Evolutionary conservation across 2,329 filamentous ascomycete species (phyloP), one percentile per base, ranked within the genome.

Genomic region (Helminthosporium solani): DNA sequence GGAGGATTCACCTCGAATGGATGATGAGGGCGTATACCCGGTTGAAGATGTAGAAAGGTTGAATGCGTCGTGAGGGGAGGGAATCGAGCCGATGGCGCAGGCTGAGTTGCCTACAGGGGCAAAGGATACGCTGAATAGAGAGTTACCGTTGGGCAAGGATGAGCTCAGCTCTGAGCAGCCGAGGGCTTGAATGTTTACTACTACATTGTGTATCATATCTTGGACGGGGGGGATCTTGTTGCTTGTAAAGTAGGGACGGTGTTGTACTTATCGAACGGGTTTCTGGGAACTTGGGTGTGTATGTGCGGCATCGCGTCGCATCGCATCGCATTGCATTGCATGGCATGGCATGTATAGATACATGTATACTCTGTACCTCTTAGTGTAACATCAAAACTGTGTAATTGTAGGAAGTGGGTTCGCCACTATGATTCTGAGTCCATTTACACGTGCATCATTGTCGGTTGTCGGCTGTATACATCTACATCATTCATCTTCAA

Each of bases 21-120:
- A 60, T 27, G 56, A 63, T 31, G 40, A 44, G 2, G 50, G 50
- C 15, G 45, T 52, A 36, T 57, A 60, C 31, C 53, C 54, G 9
- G 38, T 33, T 2, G 54, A 59, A 2, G 57, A 61, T n/a, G 25
- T 50, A 3, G 49, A 45, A 7, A 33, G 47, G 25, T 20, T 47
- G 6, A 40, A 46, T 3, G 20, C 35, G 19, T 28, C 49, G 1
- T 21, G 30, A 11, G 21, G 33, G 7, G 47, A 48, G 20, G 35
- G 47, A 5, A 27, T 35, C 18, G 19, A 37, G 16, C 30, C 38
- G 11, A 45, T n/a, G n/a, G n/a, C 30, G 20, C 25, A 20, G 14
- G n/a, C n/a, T n/a, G 31, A 47, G 21, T 35, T 46, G 20, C 42
- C 42, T 3, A 11, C 34, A 3, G 18, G 44, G 35, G 50, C 41